phyloP scores from a whole-genome alignment of 2,329 filamentous ascomycete genomes.

The Aspergillus sp. region DNA sequence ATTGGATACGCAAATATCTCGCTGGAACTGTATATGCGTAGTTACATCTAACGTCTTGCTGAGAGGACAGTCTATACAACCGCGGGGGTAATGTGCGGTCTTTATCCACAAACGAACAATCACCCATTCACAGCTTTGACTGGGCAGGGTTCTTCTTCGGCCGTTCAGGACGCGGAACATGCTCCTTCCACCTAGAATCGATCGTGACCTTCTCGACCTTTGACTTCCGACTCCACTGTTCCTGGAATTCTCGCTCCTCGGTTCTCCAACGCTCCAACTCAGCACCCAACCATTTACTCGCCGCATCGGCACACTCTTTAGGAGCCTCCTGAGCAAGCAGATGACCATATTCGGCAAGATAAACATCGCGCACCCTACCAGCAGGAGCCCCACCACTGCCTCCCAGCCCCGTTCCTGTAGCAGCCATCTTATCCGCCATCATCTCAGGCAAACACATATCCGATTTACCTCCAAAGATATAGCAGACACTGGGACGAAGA shows the following conservation, averaged over 20 bases:
- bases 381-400: constrained; percentile 58
- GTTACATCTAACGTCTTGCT: neutral
- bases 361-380: constrained; percentile 67
- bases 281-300: constrained; percentile 58
- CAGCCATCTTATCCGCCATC: constrained; percentile 45
- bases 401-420: constrained; percentile 42
- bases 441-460: constrained; percentile 42
- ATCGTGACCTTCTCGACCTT: constrained; percentile 58
- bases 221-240: constrained; percentile 54
- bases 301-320: constrained; percentile 62
- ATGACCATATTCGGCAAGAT: constrained; percentile 70
- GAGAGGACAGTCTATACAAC: neutral
- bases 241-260: constrained; percentile 59
- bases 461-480: constrained; percentile 47
- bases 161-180: constrained; percentile 35
- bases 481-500: constrained; percentile 50
- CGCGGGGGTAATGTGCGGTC: too few relatives aligned
- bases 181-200: constrained; percentile 55
- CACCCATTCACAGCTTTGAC: constrained; percentile 29
- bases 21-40: neutral
- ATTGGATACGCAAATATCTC: neutral
- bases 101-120: neutral
- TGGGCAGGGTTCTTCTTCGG: constrained; percentile 27
- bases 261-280: constrained; percentile 60
- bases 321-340: constrained; percentile 82